Evolutionary conservation across 176 grass and related monocot genomes (phyloP).

Genomic region (Cocos nucifera): DNA sequence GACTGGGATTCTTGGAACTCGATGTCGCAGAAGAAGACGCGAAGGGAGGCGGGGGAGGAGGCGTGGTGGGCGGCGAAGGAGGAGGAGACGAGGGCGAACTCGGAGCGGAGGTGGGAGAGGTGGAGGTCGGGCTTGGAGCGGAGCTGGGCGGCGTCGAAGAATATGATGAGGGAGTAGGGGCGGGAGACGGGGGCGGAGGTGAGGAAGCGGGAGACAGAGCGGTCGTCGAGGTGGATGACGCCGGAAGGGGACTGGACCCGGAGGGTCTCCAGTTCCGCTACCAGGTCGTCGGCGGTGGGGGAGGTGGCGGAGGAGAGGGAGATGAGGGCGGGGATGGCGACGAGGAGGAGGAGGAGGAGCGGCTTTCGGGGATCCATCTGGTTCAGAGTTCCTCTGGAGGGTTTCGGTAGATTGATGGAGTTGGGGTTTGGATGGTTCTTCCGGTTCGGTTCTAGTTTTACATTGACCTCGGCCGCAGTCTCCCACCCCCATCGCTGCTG

Average conservation of each 20-base stretch:
- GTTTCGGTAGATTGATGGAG: constrained; percentile 10
- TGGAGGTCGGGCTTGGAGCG: constrained; percentile 86
- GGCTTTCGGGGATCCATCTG: constrained; percentile 28
- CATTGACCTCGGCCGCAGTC: too few species aligned
- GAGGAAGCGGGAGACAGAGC: constrained; percentile 66
- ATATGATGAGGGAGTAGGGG: constrained; percentile 68
- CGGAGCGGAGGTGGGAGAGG: constrained; percentile 65
- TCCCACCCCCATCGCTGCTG: too few species aligned
- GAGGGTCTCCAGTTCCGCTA: constrained; percentile 65
- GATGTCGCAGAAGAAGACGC: constrained; percentile 90
- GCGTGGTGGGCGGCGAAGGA: constrained; percentile 57
- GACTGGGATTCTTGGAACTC: constrained; percentile 82
- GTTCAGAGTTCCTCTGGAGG: background rate
- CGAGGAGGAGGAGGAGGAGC: constrained; percentile 10
- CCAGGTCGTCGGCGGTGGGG: constrained; percentile 38
- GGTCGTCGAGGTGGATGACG: constrained; percentile 77
- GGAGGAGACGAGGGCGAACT: constrained; percentile 70
- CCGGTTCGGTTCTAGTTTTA: too few species aligned
- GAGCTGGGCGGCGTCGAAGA: constrained; percentile 88
- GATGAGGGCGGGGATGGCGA: constrained; percentile 25
- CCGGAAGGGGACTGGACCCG: constrained; percentile 55
- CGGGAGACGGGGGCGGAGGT: constrained; percentile 36
- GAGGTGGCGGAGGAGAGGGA: background rate
- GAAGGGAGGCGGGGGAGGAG: constrained; percentile 14
- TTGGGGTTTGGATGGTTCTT: too few species aligned